Conservation (phyloP, 2,329 filamentous ascomycete genomes). For the Diplodia intermedia region DNA sequence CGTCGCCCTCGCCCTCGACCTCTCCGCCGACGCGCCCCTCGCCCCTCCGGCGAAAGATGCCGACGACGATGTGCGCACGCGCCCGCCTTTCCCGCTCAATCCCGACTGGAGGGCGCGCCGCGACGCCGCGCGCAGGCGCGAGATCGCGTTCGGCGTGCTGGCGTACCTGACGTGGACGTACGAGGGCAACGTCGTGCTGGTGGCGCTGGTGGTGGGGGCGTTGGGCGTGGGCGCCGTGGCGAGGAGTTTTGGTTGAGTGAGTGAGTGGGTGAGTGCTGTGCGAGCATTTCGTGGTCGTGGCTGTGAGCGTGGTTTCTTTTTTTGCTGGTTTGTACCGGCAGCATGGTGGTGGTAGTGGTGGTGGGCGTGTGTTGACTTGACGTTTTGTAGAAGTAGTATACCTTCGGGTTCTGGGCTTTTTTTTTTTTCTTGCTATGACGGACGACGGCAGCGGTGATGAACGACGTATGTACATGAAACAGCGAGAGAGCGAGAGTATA, state of each 20-base stretch:
- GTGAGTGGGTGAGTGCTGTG: too few species aligned
- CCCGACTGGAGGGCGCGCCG: constrained; percentile 63
- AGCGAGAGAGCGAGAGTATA: too few species aligned
- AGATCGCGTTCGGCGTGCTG: constrained; percentile 64
- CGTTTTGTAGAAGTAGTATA: too few species aligned
- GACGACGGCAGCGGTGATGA: too few species aligned
- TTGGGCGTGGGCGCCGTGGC: constrained; percentile 1
- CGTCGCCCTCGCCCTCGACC: constrained; percentile 73
- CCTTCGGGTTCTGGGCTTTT: too few species aligned
- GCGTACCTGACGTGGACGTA: constrained; percentile 61
- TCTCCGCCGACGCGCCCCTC: constrained; percentile 62
- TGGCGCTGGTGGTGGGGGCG: constrained; percentile 36
- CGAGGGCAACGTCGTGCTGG: constrained; percentile 53
- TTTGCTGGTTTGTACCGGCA: neutral
- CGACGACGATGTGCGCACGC: constrained; percentile 50
- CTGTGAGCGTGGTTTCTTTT: neutral
- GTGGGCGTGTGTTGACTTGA: too few species aligned
- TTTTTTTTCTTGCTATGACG: too few species aligned
- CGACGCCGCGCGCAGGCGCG: constrained; percentile 62
- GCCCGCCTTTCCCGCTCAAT: constrained; percentile 65
- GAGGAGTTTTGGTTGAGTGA: neutral
- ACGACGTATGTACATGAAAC: too few species aligned
- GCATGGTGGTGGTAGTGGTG: too few species aligned
- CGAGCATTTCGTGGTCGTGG: too few species aligned
- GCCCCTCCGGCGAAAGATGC: constrained; percentile 41